Percentiles rank a stretch among this genome's conserved stretches.
phyloP scores from a whole-genome alignment of 1,284 basidiomycete genomes.

The Rugosomyces carneus region DNA sequence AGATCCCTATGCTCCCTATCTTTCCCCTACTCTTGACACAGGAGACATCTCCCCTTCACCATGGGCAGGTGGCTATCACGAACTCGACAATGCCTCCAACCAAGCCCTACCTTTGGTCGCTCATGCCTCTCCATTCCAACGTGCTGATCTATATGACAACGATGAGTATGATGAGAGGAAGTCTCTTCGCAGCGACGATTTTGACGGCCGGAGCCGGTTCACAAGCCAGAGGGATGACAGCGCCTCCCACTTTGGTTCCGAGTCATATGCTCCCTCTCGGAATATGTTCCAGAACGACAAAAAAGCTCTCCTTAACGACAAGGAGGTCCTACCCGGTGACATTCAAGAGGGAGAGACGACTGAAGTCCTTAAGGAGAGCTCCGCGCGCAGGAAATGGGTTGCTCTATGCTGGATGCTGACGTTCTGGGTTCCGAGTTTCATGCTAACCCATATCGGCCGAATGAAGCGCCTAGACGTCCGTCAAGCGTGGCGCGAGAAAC shows the following conservation, averaged over 20 bases:
- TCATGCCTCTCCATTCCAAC: constrained; percentile 73
- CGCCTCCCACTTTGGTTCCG: constrained; percentile 76
- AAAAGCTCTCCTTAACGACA: constrained; percentile 60
- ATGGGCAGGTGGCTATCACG: constrained; percentile 42
- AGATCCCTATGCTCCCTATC: constrained; percentile 78
- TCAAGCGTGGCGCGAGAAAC: constrained; percentile 97
- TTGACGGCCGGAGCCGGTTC: constrained; percentile 66
- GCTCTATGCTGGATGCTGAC: constrained; percentile 86
- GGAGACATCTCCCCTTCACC: constrained; percentile 30
- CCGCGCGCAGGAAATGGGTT: constrained; percentile 84
- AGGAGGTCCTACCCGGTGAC: constrained; percentile 76
- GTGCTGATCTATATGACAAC: constrained; percentile 57
- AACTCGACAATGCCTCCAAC: constrained; percentile 54
- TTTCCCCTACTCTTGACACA: constrained; percentile 39
- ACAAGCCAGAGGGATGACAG: constrained; percentile 75
- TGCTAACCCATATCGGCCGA: constrained; percentile 69
- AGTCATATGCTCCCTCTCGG: constrained; percentile 87
- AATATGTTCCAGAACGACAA: constrained; percentile 90
- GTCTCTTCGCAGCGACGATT: constrained; percentile 71
- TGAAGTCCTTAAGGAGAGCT: constrained; percentile 80
- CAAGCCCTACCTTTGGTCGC: constrained; percentile 70
- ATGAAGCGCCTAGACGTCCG: constrained; percentile 94
- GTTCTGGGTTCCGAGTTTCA: constrained; percentile 80
- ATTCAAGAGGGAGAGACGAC: constrained; percentile 81
- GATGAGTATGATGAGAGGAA: constrained; percentile 77